These are phyloP conservation scores for Penicillium cinerascens DNA, from an alignment of 495 filamentous ascomycete genomes.

Conservation along the genomic window DNA sequence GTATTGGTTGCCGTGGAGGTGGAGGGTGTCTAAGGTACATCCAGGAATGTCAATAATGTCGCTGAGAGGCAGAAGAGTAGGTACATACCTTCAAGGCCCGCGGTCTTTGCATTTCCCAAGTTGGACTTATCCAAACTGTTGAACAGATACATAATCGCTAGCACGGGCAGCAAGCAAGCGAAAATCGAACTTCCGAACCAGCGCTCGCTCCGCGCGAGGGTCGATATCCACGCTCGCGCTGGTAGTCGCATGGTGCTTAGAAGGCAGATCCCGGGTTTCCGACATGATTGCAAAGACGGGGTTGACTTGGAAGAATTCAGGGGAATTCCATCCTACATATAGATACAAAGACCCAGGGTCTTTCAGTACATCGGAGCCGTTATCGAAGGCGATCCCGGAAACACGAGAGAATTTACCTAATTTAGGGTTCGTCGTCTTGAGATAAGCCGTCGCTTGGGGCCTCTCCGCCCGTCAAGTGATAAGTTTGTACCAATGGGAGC, in stretches of 20 bases:
- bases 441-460: constrained; percentile 5
- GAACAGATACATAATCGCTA: constrained; percentile 65
- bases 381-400: neutral
- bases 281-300: constrained; percentile 4
- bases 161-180: constrained; percentile 57
- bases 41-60: neutral
- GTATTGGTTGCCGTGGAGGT: constrained; percentile 62
- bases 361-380: neutral
- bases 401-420: neutral
- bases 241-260: constrained; percentile 3
- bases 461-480: neutral
- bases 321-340: neutral
- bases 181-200: constrained; percentile 55
- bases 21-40: constrained; percentile 40
- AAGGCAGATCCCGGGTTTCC: constrained; percentile 1
- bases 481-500: constrained; percentile 1
- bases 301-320: too few relatives aligned
- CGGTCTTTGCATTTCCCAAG: constrained; percentile 68
- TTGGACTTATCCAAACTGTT: constrained; percentile 67
- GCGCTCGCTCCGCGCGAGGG: constrained; percentile 7
- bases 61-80: neutral
- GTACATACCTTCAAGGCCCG: constrained; percentile 45
- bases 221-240: constrained; percentile 18
- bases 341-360: neutral
- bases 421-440: neutral